Evolutionary conservation across 441 rosid genomes (phyloP).

Genomic region (Kokia cookei): DNA sequence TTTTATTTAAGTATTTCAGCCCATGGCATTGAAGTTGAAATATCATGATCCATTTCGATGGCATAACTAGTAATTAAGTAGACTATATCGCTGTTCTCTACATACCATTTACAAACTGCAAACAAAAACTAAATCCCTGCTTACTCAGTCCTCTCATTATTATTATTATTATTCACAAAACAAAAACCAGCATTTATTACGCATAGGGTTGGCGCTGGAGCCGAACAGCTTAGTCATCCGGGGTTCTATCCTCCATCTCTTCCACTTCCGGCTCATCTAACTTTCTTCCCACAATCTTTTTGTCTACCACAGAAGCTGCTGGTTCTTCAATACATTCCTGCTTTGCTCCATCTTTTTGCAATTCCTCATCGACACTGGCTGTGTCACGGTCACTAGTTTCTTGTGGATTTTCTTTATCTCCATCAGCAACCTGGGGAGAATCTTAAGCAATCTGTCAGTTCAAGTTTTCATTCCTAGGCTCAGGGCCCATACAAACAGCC

Average conservation of each 20-base stretch:
- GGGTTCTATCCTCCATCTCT: constrained; percentile 6
- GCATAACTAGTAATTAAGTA: neutral
- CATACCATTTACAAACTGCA: neutral
- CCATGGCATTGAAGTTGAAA: too few species aligned
- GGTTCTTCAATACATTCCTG: neutral
- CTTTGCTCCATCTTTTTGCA: neutral
- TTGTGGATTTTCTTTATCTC: constrained; percentile 45
- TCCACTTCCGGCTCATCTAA: constrained; percentile 7
- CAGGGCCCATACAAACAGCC: neutral
- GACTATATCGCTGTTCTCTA: neutral
- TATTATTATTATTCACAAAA: neutral
- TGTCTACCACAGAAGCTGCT: neutral
- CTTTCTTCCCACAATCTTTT: neutral
- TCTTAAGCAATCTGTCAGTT: neutral
- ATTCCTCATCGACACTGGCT: neutral
- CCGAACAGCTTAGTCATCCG: constrained; percentile 9
- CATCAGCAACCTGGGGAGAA: constrained; percentile 38
- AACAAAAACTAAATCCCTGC: neutral
- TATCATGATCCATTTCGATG: neutral
- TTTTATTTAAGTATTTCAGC: neutral
- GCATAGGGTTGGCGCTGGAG: neutral
- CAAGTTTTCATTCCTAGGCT: neutral
- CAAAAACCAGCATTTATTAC: neutral
- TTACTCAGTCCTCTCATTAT: neutral
- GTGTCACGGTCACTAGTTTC: neutral